Percentiles rank a stretch among this genome's conserved stretches.
These are phyloP conservation scores for Ceratocystis eucalypticola DNA, from an alignment of 2,329 filamentous ascomycete species.

Conservation along the genomic window DNA sequence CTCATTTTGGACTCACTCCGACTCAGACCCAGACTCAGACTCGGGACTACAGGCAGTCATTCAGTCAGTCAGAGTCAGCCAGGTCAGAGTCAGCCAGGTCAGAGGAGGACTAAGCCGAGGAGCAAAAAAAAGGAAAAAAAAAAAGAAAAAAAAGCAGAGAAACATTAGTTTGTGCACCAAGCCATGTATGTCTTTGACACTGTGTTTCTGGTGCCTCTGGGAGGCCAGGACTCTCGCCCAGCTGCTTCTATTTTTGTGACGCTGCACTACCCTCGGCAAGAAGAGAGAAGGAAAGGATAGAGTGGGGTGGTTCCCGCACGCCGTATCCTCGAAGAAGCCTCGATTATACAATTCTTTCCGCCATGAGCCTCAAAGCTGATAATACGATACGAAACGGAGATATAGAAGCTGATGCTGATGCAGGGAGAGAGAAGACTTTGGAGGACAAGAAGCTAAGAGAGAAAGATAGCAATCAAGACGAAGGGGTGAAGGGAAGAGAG, in stretches of 20 bases:
- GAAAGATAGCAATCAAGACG: not conserved
- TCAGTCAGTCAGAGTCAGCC: not conserved
- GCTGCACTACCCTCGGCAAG: constrained; percentile 1
- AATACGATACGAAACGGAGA: too few relatives aligned
- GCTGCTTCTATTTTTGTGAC: constrained; percentile 4
- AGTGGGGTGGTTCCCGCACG: not conserved
- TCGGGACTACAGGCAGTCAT: not conserved
- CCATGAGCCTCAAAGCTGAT: too few relatives aligned
- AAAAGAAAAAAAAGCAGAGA: not conserved
- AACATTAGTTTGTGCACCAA: not conserved
- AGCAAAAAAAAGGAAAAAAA: too few relatives aligned
- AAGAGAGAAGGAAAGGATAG: not conserved
- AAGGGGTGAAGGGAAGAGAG: not conserved
- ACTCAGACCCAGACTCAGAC: not conserved
- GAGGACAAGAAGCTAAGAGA: not conserved
- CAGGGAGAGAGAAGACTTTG: not conserved
- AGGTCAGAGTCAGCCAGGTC: not conserved
- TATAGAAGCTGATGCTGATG: not conserved
- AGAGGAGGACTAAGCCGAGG: too few relatives aligned
- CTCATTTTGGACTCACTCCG: not conserved
- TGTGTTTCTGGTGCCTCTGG: constrained; percentile 4
- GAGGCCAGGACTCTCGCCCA: not conserved
- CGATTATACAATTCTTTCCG: too few relatives aligned
- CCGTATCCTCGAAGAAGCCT: not conserved
- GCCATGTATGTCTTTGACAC: constrained; percentile 1